These are phyloP conservation scores for Geum urbanum DNA, from an alignment of 306 rosid species.

Conservation along the genomic window DNA sequence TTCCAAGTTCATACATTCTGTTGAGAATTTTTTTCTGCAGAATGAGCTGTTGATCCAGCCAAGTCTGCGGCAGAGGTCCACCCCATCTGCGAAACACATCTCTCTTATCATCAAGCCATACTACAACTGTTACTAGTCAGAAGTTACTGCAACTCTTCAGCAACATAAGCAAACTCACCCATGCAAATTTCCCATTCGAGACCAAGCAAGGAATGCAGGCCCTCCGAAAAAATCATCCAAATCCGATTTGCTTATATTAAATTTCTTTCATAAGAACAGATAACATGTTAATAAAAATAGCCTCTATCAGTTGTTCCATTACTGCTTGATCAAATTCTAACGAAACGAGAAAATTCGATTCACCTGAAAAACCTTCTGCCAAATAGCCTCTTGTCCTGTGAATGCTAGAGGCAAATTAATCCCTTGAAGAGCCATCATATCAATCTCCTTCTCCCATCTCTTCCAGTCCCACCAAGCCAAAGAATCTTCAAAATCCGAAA, in stretches of 20 bases:
- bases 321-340: background rate
- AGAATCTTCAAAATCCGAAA: constrained; percentile 47
- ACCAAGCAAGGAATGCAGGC: constrained; percentile 95
- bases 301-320: background rate
- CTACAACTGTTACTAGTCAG: background rate
- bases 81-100: constrained; percentile 60
- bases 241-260: constrained; percentile 58
- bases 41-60: constrained; percentile 76
- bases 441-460: constrained; percentile 94
- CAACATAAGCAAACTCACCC: constrained; percentile 54
- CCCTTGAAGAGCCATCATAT: constrained; percentile 96
- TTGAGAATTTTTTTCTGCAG: constrained; percentile 72
- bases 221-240: constrained; percentile 91
- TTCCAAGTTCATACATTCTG: constrained; percentile 86
- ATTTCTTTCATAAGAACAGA: constrained; percentile 52
- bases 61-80: constrained; percentile 84
- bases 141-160: background rate
- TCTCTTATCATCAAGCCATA: background rate
- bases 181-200: constrained; percentile 92
- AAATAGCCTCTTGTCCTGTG: constrained; percentile 91
- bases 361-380: constrained; percentile 82
- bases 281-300: constrained; percentile 14
- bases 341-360: constrained; percentile 9
- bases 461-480: constrained; percentile 95
- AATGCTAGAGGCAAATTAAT: constrained; percentile 81